Evolutionary conservation across 75 land plant species (phyloP).

Genomic region (Pinus albicaulis): DNA sequence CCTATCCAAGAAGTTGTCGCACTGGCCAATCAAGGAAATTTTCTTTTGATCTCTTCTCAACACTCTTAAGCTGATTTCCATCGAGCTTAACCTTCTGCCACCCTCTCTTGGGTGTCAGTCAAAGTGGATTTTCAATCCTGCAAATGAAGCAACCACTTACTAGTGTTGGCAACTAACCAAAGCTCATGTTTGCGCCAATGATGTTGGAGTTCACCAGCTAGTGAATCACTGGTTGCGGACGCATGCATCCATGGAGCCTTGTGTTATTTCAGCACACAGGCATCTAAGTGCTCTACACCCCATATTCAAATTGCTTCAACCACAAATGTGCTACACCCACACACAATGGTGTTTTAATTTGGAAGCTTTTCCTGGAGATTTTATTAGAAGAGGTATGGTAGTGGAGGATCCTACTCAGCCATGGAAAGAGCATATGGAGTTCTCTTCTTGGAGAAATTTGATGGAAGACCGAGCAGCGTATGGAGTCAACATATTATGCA

Average conservation of each 20-base stretch:
- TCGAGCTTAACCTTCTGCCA: slow-evolving; percentile 72
- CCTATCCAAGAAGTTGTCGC: slow-evolving; percentile 80
- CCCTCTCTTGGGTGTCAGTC: slow-evolving; percentile 8
- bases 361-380: slow-evolving; percentile 73
- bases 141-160: too few species aligned
- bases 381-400: slow-evolving; percentile 87
- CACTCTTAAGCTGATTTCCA: slow-evolving; percentile 60
- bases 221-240: too few species aligned
- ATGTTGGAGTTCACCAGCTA: too few species aligned
- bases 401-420: slow-evolving; percentile 69
- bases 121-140: slow-evolving; percentile 45
- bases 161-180: slow-evolving; percentile 84
- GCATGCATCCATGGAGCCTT: too few species aligned
- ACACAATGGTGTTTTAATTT: slow-evolving; percentile 61
- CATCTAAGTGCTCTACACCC: slow-evolving; percentile 78
- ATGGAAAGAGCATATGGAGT: too few species aligned
- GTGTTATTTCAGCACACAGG: slow-evolving; percentile 70
- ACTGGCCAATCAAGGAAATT: too few species aligned
- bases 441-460: too few species aligned
- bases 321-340: slow-evolving; percentile 77
- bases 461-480: too few species aligned
- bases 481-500: too few species aligned
- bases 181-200: too few species aligned
- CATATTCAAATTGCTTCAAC: too few species aligned
- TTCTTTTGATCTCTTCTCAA: slow-evolving; percentile 35